phyloP scores from a whole-genome alignment of 352 stramenopile genomes.

The Elongisporangium senticosum region DNA sequence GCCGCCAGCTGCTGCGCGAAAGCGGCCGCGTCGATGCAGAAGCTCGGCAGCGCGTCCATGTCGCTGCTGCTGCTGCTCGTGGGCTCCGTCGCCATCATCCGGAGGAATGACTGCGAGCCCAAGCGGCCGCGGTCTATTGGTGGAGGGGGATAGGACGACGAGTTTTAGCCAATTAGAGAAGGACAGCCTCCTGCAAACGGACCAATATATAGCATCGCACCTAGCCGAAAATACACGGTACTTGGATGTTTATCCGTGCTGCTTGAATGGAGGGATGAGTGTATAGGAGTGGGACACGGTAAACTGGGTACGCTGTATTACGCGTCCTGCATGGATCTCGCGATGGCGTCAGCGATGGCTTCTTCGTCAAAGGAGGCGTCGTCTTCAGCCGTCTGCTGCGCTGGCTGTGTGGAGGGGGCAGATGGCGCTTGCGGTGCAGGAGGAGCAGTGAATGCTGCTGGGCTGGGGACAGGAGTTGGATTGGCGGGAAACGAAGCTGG shows the following conservation, averaged over 20 bases:
- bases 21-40: conserved; percentile 58
- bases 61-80: conserved; percentile 7
- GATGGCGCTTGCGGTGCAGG: conserved; percentile 2
- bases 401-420: conserved; percentile 7
- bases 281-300: background rate
- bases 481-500: conserved; percentile 6
- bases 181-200: conserved; percentile 1
- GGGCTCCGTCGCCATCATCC: conserved; percentile 6
- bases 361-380: conserved; percentile 57
- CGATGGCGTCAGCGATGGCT: conserved; percentile 74
- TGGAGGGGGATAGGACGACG: conserved; percentile 17
- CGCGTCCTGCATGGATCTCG: conserved; percentile 70
- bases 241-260: background rate
- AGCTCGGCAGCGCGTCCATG: conserved; percentile 29
- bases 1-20: conserved; percentile 58
- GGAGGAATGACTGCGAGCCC: background rate
- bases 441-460: conserved; percentile 8
- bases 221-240: background rate
- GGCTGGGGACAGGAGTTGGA: conserved; percentile 6
- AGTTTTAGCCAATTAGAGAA: conserved; percentile 24
- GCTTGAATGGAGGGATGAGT: background rate
- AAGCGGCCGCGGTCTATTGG: conserved; percentile 20
- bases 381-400: conserved; percentile 10
- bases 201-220: conserved; percentile 8
- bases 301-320: conserved; percentile 13